A percentile compares a stretch with the other conserved stretches of the same genome.
These are phyloP conservation scores for Penicillium mononematosum DNA, from an alignment of 495 filamentous ascomycete genomes.

Conservation along the genomic window DNA sequence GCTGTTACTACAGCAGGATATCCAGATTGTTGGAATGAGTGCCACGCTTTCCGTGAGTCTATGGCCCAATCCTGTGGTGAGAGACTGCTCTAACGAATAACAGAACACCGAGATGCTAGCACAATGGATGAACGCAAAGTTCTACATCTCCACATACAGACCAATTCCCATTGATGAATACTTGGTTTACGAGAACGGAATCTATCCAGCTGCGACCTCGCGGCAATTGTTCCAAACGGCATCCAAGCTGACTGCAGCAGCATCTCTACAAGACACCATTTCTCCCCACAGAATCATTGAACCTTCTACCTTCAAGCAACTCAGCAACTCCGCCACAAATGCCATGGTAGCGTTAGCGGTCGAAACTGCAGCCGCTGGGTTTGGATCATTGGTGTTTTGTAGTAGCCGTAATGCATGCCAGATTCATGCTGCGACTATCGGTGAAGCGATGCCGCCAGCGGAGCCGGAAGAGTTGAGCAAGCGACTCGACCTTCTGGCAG, in stretches of 20 bases:
- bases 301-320: slow-evolving; percentile 56
- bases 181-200: slow-evolving; percentile 69
- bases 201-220: slow-evolving; percentile 64
- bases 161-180: slow-evolving; percentile 76
- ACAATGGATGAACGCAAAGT: slow-evolving; percentile 69
- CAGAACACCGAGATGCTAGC: slow-evolving; percentile 70
- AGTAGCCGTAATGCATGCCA: slow-evolving; percentile 67
- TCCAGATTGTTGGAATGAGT: slow-evolving; percentile 83
- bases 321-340: slow-evolving; percentile 64
- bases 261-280: slow-evolving; percentile 34
- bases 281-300: slow-evolving; percentile 51
- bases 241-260: slow-evolving; percentile 47
- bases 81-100: slow-evolving; percentile 17
- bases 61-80: not conserved
- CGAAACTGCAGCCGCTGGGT: slow-evolving; percentile 64
- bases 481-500: slow-evolving; percentile 64
- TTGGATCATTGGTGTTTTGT: slow-evolving; percentile 75
- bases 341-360: slow-evolving; percentile 66
- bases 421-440: slow-evolving; percentile 60
- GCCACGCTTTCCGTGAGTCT: slow-evolving; percentile 68
- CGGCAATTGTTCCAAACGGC: slow-evolving; percentile 62
- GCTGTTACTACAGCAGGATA: slow-evolving; percentile 62
- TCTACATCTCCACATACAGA: slow-evolving; percentile 70
- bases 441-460: slow-evolving; percentile 57
- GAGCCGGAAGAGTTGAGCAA: slow-evolving; percentile 52